phyloP scores from a whole-genome alignment of 163 green algal species.

The Coccomyxa subellipsoidea region DNA sequence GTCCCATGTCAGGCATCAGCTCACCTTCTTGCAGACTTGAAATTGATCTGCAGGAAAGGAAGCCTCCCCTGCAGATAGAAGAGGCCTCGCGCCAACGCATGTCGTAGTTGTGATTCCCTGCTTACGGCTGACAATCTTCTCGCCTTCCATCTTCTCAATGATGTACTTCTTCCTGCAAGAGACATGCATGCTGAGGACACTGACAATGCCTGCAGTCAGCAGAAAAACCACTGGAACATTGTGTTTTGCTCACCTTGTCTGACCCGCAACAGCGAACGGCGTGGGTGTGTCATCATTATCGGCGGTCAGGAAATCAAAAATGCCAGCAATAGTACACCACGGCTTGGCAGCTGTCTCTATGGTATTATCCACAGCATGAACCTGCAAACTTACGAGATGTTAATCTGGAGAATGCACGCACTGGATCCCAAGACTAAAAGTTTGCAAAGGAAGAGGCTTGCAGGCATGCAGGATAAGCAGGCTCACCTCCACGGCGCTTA shows the following conservation, averaged over 20 bases:
- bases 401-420: too few species aligned
- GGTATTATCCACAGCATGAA: background rate
- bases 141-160: background rate
- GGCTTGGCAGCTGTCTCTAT: background rate
- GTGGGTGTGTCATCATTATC: background rate
- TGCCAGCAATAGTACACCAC: background rate
- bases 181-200: background rate
- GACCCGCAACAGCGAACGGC: background rate
- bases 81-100: background rate
- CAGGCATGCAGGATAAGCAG: background rate
- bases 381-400: too few species aligned
- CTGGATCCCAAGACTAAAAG: too few species aligned
- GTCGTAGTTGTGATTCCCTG: background rate
- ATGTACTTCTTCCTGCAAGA: conserved; percentile 11
- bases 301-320: background rate
- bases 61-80: background rate
- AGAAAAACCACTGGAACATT: too few species aligned
- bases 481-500: background rate
- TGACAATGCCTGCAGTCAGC: too few species aligned
- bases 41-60: background rate
- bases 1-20: too few species aligned
- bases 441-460: too few species aligned
- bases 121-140: background rate
- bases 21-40: background rate
- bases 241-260: too few species aligned